A percentile compares a stretch with the other conserved stretches of the same genome.
Conservation (phyloP, 257 asterid species). For the Gardenia jasminoides region DNA sequence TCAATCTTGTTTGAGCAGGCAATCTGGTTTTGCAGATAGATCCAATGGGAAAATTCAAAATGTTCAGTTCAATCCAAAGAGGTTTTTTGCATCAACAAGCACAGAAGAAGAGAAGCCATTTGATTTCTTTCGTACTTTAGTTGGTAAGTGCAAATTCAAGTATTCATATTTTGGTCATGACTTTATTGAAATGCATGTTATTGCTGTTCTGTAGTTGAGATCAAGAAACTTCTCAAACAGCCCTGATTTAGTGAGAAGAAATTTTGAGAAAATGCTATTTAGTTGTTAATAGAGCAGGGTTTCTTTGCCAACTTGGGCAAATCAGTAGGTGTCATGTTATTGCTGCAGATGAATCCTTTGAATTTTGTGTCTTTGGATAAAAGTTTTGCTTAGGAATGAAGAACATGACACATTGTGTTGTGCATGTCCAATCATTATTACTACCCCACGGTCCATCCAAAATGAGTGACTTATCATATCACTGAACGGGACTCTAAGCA, state of each 20-base stretch:
- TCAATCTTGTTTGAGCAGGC: slow-evolving; percentile 22
- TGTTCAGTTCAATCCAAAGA: slow-evolving; percentile 44
- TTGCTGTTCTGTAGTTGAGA: not conserved
- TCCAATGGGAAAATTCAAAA: slow-evolving; percentile 50
- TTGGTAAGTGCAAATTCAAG: slow-evolving; percentile 45
- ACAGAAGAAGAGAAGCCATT: slow-evolving; percentile 65
- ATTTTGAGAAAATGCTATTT: not conserved
- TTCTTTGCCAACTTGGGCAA: not conserved
- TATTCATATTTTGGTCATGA: slow-evolving; percentile 2
- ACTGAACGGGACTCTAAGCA: not conserved
- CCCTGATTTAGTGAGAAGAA: not conserved
- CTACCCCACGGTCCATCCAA: not conserved
- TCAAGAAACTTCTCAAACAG: not conserved
- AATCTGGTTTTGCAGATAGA: slow-evolving; percentile 54
- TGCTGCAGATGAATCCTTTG: not conserved
- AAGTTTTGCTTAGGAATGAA: not conserved
- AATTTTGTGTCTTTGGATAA: not conserved
- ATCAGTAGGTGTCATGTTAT: not conserved
- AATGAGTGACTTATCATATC: not conserved
- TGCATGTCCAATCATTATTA: no score
- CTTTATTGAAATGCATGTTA: not conserved
- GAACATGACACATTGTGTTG: not conserved
- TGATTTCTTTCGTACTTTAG: slow-evolving; percentile 65
- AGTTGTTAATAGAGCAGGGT: not conserved
- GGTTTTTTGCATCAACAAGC: slow-evolving; percentile 66